Percentiles rank a stretch among this genome's conserved stretches.
These are phyloP conservation scores for Parsonsia alboflavescens DNA, from an alignment of 257 asterid genomes.

Conservation along the genomic window DNA sequence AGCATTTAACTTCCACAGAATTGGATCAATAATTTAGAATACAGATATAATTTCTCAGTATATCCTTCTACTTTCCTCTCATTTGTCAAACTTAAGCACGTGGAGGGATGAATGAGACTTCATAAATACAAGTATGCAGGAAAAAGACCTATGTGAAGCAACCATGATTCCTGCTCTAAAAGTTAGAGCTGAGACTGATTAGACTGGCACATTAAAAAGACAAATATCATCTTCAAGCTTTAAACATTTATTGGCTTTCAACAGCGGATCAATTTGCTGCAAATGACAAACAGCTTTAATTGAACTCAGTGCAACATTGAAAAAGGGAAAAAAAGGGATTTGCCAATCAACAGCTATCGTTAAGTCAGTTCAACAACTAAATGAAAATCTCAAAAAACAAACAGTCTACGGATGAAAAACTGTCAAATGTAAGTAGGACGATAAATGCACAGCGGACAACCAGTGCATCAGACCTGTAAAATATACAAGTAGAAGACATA, in stretches of 20 bases:
- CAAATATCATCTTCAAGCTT: neutral
- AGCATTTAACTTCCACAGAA: neutral
- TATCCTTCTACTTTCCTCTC: neutral
- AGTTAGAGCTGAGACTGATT: neutral
- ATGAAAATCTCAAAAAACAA: neutral
- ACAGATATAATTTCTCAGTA: neutral
- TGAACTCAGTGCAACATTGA: neutral
- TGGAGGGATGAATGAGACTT: neutral
- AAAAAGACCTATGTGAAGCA: neutral
- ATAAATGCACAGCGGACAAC: neutral
- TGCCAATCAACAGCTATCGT: neutral
- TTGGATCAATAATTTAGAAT: neutral
- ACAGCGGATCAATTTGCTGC: neutral
- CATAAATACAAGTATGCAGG: neutral
- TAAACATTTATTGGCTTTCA: neutral
- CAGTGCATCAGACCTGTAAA: neutral
- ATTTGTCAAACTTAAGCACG: neutral
- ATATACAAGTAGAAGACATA: neutral
- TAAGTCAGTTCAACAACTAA: neutral
- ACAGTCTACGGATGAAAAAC: neutral
- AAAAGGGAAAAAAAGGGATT: neutral
- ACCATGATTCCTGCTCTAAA: neutral
- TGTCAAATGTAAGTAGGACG: neutral
- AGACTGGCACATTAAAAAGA: neutral
- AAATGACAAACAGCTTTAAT: neutral